Evolutionary conservation across 305 asterid species (phyloP).

Genomic region (Fraxinus sp.): DNA sequence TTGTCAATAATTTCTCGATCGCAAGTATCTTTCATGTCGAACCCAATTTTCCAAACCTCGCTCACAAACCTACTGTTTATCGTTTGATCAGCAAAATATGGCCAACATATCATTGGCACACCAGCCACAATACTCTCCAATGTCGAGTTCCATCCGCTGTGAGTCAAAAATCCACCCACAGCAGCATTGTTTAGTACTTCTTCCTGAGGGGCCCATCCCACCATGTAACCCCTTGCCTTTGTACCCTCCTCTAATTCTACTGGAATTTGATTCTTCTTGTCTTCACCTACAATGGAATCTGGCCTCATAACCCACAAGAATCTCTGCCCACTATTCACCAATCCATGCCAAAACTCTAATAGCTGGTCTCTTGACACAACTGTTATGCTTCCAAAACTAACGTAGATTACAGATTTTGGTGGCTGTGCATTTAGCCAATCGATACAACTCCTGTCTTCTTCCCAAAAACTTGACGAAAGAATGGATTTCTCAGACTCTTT

Average conservation of each 20-base stretch:
- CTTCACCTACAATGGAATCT: too few species aligned
- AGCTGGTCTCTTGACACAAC: background rate
- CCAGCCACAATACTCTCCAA: too few species aligned
- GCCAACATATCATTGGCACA: constrained; percentile 7
- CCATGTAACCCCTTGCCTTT: background rate
- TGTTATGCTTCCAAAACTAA: constrained; percentile 1
- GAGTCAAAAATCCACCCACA: background rate
- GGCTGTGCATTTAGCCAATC: background rate
- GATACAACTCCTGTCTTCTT: background rate
- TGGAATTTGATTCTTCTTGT: background rate
- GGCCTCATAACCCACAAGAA: too few species aligned
- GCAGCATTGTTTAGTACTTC: background rate
- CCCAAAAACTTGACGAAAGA: background rate
- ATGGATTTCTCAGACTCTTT: background rate
- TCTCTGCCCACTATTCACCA: too few species aligned
- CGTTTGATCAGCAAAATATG: background rate
- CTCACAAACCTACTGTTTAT: constrained; percentile 3
- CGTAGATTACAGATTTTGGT: background rate
- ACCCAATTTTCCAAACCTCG: constrained; percentile 1
- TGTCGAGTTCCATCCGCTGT: background rate
- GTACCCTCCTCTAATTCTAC: background rate
- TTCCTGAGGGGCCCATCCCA: background rate
- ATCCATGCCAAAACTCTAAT: background rate
- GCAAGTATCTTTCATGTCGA: constrained; percentile 1
- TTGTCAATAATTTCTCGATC: background rate